A percentile compares a stretch with the other conserved stretches of the same genome.
phyloP scores from a whole-genome alignment of 75 land plant species.

The Cryptomeria japonica region DNA sequence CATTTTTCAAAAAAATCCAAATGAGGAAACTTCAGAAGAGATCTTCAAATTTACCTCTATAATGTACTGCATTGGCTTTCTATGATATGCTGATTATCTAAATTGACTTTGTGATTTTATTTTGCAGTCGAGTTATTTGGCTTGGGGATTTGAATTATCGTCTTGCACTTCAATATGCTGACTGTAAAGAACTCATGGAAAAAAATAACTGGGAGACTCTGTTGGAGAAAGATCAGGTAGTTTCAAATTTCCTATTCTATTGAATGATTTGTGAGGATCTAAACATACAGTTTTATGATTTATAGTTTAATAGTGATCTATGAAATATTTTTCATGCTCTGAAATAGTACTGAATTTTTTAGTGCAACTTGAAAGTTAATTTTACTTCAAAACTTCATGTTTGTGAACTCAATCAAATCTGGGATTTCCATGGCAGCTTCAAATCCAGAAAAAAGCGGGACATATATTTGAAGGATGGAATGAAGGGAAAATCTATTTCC shows the following conservation, averaged over 20 bases:
- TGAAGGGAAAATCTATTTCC: constrained; percentile 87
- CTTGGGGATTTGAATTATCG: constrained; percentile 95
- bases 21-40: not conserved
- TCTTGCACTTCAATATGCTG: constrained; percentile 50
- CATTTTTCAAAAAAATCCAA: not conserved
- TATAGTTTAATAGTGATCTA: too few relatives aligned
- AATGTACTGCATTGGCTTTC: not conserved
- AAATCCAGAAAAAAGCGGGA: constrained; percentile 64
- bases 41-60: not conserved
- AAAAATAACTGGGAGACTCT: constrained; percentile 81
- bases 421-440: constrained; percentile 44
- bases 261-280: too few relatives aligned
- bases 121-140: constrained; percentile 86
- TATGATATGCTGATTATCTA: not conserved
- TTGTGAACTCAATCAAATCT: not conserved
- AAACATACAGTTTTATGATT: too few relatives aligned
- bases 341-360: not conserved
- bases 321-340: too few relatives aligned
- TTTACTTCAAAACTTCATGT: not conserved
- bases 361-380: not conserved
- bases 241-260: not conserved
- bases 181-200: constrained; percentile 65
- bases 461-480: constrained; percentile 83
- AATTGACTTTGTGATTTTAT: not conserved
- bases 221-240: constrained; percentile 78